Evolutionary conservation across 75 land plant genomes (phyloP).

Genomic region (Pinus tabuliformis): DNA sequence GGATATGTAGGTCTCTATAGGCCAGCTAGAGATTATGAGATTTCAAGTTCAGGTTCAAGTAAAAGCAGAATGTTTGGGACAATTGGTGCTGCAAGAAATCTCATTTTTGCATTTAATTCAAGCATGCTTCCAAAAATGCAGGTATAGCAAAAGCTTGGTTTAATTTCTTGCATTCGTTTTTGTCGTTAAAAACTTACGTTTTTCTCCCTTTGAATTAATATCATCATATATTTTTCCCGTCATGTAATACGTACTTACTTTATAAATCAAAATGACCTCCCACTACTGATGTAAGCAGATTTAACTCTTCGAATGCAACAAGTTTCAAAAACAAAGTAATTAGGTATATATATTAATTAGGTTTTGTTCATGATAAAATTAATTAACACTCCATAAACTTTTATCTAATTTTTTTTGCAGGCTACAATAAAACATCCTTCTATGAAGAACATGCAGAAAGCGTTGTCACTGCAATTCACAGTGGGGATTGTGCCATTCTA

Average conservation of each 20-base stretch:
- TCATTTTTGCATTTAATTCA: neutral
- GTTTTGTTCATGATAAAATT: too few relatives aligned
- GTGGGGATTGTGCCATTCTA: slow-evolving; percentile 43
- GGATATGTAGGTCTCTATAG: neutral
- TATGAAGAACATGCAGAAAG: slow-evolving; percentile 63
- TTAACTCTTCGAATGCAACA: neutral
- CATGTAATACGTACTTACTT: neutral
- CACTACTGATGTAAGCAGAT: neutral
- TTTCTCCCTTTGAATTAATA: neutral
- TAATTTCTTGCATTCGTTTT: too few relatives aligned
- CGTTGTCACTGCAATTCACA: slow-evolving; percentile 62
- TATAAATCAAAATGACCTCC: neutral
- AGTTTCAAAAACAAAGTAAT: neutral
- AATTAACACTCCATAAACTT: too few relatives aligned
- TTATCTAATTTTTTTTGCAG: neutral
- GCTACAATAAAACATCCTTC: slow-evolving; percentile 73
- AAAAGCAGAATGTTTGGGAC: slow-evolving; percentile 36
- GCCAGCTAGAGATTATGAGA: slow-evolving; percentile 45
- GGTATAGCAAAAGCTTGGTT: neutral
- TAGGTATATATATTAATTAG: too few relatives aligned
- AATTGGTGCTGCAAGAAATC: neutral
- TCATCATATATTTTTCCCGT: neutral
- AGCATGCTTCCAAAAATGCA: neutral
- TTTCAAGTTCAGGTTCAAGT: slow-evolving; percentile 24
- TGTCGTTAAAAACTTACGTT: neutral